Conservation (phyloP, 345 rosid genomes). For the Moringa oleifera region DNA sequence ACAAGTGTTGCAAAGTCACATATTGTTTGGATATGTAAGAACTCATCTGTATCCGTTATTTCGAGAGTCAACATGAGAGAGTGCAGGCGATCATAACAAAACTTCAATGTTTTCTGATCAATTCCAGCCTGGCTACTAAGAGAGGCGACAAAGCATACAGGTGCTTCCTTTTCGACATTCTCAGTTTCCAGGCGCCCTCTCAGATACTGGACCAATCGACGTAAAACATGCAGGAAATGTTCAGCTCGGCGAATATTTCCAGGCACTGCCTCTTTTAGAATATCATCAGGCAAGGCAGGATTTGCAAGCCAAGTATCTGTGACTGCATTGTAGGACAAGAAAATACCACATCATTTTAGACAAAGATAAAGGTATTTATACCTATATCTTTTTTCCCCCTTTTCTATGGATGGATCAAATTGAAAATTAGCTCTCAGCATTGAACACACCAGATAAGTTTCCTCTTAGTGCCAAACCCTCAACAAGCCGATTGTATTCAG, state of each 20-base stretch:
- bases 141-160: slow-evolving; percentile 73
- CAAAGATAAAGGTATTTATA: background rate
- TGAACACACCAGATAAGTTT: slow-evolving; percentile 65
- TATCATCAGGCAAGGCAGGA: slow-evolving; percentile 98
- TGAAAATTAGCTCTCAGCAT: background rate
- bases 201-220: slow-evolving; percentile 83
- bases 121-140: slow-evolving; percentile 80
- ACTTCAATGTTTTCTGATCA: slow-evolving; percentile 86
- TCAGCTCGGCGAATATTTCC: slow-evolving; percentile 97
- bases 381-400: background rate
- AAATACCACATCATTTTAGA: slow-evolving; percentile 2
- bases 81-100: slow-evolving; percentile 94
- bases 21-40: slow-evolving; percentile 87
- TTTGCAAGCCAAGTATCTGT: slow-evolving; percentile 91
- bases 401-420: background rate
- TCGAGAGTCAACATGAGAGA: slow-evolving; percentile 93
- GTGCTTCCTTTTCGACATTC: slow-evolving; percentile 90
- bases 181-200: slow-evolving; percentile 73
- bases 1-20: slow-evolving; percentile 97
- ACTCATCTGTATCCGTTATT: slow-evolving; percentile 93
- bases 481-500: slow-evolving; percentile 89
- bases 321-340: slow-evolving; percentile 32
- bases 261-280: slow-evolving; percentile 91
- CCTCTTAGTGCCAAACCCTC: slow-evolving; percentile 94
- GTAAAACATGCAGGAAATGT: slow-evolving; percentile 87